phyloP scores from a whole-genome alignment of 257 asterid species.

The Solanum tarapatanum region DNA sequence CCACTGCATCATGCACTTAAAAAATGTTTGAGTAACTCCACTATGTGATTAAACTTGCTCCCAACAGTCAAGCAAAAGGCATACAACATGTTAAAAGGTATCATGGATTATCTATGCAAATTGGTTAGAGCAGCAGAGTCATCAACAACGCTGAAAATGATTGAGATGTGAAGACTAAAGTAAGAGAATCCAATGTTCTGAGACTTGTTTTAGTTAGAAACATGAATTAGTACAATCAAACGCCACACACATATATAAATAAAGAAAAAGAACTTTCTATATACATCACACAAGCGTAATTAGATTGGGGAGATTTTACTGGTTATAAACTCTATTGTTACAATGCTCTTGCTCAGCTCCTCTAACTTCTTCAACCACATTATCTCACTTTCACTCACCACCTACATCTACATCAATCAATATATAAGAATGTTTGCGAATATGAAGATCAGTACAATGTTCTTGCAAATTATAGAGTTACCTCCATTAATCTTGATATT shows the following conservation, averaged over 20 bases:
- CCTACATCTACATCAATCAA: constrained; percentile 25
- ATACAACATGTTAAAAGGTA: too few species aligned
- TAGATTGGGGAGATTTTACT: constrained; percentile 17
- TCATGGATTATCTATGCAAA: background rate
- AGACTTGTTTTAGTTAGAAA: constrained; percentile 74
- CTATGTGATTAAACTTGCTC: too few species aligned
- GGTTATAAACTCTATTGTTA: constrained; percentile 35
- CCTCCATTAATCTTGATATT: constrained; percentile 94
- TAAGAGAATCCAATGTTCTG: constrained; percentile 33
- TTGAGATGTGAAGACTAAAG: background rate
- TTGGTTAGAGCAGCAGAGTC: background rate
- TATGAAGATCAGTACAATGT: background rate
- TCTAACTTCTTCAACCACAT: constrained; percentile 90
- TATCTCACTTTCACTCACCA: constrained; percentile 82
- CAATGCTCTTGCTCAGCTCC: constrained; percentile 99
- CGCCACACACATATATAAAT: constrained; percentile 43
- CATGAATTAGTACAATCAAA: constrained; percentile 58
- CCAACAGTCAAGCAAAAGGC: too few species aligned
- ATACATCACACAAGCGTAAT: constrained; percentile 67
- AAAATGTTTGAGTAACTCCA: too few species aligned
- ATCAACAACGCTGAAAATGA: background rate
- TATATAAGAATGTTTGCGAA: background rate
- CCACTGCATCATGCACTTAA: too few species aligned
- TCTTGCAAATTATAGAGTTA: constrained; percentile 7
- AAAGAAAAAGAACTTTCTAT: constrained; percentile 24